A percentile compares a stretch with the other conserved stretches of the same genome.
Conservation (phyloP, 1,139 yeast genomes). For the Hanseniaspora gamundiae region DNA sequence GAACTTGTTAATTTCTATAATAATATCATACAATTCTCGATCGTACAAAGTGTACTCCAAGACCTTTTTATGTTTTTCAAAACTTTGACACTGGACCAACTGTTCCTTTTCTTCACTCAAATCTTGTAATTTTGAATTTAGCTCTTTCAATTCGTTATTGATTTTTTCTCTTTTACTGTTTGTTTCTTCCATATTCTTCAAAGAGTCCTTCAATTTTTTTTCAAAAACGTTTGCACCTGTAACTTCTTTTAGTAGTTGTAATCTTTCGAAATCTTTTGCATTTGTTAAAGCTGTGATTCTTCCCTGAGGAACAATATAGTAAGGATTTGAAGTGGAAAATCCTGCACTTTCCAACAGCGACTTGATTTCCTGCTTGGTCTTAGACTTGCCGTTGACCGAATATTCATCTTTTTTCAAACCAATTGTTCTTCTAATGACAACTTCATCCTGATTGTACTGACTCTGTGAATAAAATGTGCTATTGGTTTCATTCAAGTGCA, state of each 20-base stretch:
- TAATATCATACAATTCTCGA: conserved; percentile 56
- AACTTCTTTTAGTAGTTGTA: conserved; percentile 72
- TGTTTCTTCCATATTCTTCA: conserved; percentile 67
- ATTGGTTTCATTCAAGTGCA: conserved; percentile 36
- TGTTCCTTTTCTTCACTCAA: conserved; percentile 74
- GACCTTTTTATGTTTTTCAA: conserved; percentile 59
- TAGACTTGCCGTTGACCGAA: conserved; percentile 64
- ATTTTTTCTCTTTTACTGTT: conserved; percentile 60
- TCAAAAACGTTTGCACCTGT: conserved; percentile 95
- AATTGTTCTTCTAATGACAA: conserved; percentile 76
- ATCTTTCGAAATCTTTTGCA: conserved; percentile 74
- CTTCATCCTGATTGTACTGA: conserved; percentile 37
- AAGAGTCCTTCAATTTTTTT: conserved; percentile 62
- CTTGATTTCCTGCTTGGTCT: conserved; percentile 73
- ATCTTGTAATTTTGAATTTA: conserved; percentile 62
- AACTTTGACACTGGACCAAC: conserved; percentile 51
- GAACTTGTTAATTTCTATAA: conserved; percentile 32
- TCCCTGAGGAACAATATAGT: conserved; percentile 96
- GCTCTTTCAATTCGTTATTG: conserved; percentile 58
- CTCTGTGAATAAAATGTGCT: conserved; percentile 16
- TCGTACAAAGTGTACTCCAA: conserved; percentile 69
- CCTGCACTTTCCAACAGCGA: conserved; percentile 86
- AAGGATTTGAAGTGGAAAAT: conserved; percentile 80
- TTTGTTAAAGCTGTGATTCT: conserved; percentile 75
- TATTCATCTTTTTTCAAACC: conserved; percentile 87